Conservation (phyloP, 164 flowering plant species). For the Malania oleifera region DNA sequence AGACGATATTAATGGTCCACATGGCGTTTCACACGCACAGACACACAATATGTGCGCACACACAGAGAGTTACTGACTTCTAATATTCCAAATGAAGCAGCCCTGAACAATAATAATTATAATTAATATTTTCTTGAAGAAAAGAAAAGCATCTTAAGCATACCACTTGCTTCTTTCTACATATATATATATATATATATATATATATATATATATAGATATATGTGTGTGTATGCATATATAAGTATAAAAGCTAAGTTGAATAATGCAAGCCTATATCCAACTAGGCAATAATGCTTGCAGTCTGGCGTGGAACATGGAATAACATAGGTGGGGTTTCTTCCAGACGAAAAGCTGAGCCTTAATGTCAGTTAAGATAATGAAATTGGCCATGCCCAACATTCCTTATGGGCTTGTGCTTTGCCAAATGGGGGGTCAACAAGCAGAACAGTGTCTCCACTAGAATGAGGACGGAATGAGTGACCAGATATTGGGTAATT, state of each 20-base stretch:
- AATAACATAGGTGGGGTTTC: slow-evolving; percentile 14
- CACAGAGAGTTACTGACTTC: not conserved
- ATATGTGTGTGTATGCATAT: too few species aligned
- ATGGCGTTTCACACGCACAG: too few species aligned
- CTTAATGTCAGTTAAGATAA: not conserved
- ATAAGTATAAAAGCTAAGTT: not conserved
- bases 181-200: too few species aligned
- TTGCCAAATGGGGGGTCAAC: slow-evolving; percentile 22
- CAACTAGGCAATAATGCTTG: slow-evolving; percentile 12
- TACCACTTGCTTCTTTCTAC: not conserved
- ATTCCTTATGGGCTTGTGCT: not conserved
- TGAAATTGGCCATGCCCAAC: slow-evolving; percentile 15
- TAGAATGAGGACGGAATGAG: not conserved
- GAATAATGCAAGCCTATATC: not conserved
- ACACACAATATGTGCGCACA: too few species aligned
- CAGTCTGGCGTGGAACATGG: slow-evolving; percentile 4
- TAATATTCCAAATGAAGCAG: not conserved
- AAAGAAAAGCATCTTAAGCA: slow-evolving; percentile 9
- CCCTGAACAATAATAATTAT: not conserved
- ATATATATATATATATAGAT: too few species aligned
- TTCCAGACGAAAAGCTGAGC: slow-evolving; percentile 7
- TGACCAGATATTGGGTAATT: not conserved
- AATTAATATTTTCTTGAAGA: not conserved
- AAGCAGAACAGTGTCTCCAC: slow-evolving; percentile 18
- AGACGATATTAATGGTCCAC: too few species aligned